phyloP scores from a whole-genome alignment of 1,139 yeast genomes.

The Protomyces pachydermus region DNA sequence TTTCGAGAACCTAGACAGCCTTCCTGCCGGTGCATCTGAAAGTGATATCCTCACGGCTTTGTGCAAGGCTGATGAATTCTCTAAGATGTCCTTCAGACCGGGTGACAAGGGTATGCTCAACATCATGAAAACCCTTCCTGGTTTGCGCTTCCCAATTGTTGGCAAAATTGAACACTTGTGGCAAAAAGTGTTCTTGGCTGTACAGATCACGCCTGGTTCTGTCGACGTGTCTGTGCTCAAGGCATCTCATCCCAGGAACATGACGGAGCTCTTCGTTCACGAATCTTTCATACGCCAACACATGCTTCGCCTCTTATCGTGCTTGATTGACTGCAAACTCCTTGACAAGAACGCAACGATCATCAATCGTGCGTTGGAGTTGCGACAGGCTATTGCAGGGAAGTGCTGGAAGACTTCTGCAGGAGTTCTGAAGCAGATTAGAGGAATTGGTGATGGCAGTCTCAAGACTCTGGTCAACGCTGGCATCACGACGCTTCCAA shows the following conservation, averaged over 20 bases:
- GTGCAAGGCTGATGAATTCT: conserved; percentile 42
- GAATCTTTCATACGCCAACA: conserved; percentile 44
- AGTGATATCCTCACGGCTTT: conserved; percentile 25
- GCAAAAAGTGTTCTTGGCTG: conserved; percentile 11
- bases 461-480: conserved; percentile 43
- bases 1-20: conserved; percentile 40
- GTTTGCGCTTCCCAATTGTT: conserved; percentile 40
- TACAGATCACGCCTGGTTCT: conserved; percentile 38
- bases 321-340: conserved; percentile 46
- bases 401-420: conserved; percentile 50
- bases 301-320: conserved; percentile 43
- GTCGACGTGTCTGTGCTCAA: conserved; percentile 38
- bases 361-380: conserved; percentile 40
- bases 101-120: conserved; percentile 46
- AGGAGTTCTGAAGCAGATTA: conserved; percentile 45
- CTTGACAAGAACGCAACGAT: conserved; percentile 45
- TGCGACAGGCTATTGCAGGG: conserved; percentile 44
- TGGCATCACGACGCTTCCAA: conserved; percentile 39
- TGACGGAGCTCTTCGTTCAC: conserved; percentile 45
- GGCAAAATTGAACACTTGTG: conserved; percentile 37
- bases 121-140: conserved; percentile 43
- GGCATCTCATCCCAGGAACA: conserved; percentile 37
- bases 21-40: background rate
- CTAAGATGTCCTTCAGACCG: conserved; percentile 42
- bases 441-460: conserved; percentile 44